Conservation (phyloP, 2,329 filamentous ascomycete species). For the Cercospora nicotianae region DNA sequence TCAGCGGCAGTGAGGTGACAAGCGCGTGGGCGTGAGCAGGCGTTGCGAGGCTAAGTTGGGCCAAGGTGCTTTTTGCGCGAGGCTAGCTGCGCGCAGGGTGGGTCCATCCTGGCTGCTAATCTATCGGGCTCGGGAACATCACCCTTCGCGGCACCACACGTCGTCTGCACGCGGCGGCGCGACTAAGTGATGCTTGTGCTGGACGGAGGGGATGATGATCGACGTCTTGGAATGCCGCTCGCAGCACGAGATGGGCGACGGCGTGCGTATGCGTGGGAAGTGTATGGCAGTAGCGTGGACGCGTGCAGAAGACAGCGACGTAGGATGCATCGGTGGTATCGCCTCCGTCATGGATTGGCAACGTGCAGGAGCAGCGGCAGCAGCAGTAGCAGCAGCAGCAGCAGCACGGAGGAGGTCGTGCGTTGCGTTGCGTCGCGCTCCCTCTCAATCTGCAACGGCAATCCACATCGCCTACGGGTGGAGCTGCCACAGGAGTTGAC, state of each 20-base stretch:
- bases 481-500: constrained; percentile 2
- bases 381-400: background rate
- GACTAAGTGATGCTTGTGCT: background rate
- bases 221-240: constrained; percentile 1
- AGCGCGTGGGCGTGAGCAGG: constrained; percentile 26
- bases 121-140: constrained; percentile 32
- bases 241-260: background rate
- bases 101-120: constrained; percentile 35
- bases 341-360: background rate
- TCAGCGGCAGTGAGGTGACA: constrained; percentile 26
- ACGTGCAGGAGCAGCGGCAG: background rate
- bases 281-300: background rate
- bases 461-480: constrained; percentile 2
- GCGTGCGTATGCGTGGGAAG: background rate
- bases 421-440: background rate
- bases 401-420: background rate
- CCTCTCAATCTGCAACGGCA: constrained; percentile 14
- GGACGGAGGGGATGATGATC: constrained; percentile 16
- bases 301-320: background rate
- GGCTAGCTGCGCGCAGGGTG: constrained; percentile 28
- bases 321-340: background rate
- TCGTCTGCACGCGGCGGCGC: background rate
- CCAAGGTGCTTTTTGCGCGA: constrained; percentile 30
- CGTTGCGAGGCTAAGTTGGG: constrained; percentile 22
- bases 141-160: constrained; percentile 24